These are phyloP conservation scores for Penicillium goetzii DNA, from an alignment of 495 filamentous ascomycete genomes.

Conservation along the genomic window DNA sequence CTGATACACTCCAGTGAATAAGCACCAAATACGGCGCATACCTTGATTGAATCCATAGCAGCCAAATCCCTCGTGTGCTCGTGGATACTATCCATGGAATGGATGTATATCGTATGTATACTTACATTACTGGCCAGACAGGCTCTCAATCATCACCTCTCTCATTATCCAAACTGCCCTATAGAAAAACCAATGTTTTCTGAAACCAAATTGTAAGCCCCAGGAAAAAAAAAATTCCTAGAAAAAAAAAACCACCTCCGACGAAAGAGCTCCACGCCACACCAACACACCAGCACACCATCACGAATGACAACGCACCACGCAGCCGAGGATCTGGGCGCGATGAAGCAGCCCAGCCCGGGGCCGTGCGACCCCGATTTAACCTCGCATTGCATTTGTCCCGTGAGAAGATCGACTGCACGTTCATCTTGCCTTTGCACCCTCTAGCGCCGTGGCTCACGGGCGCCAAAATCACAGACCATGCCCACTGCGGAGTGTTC, in stretches of 20 bases:
- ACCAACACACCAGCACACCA: constrained; percentile 5
- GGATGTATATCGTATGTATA: not conserved
- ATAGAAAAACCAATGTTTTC: not conserved
- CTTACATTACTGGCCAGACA: not conserved
- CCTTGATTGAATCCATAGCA: not conserved
- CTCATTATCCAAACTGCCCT: not conserved
- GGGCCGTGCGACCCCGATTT: constrained; percentile 38
- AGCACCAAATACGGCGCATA: not conserved
- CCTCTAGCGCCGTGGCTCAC: constrained; percentile 9
- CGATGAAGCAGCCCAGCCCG: constrained; percentile 8
- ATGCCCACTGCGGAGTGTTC: constrained; percentile 6
- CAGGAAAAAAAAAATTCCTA: not conserved
- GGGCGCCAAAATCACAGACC: constrained; percentile 1
- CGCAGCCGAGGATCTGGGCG: constrained; percentile 22
- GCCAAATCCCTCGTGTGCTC: not conserved
- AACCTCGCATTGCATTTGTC: constrained; percentile 44
- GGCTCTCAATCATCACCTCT: not conserved
- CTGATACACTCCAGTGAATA: not conserved
- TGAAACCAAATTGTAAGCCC: not conserved
- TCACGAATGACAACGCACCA: constrained; percentile 29
- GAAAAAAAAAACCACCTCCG: too few species aligned
- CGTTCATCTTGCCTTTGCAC: constrained; percentile 32
- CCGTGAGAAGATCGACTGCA: constrained; percentile 41
- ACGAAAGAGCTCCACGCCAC: constrained; percentile 5
- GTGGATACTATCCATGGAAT: too few species aligned